phyloP scores from a whole-genome alignment of 176 grass and related monocot species.

The Musa troglodytarum region DNA sequence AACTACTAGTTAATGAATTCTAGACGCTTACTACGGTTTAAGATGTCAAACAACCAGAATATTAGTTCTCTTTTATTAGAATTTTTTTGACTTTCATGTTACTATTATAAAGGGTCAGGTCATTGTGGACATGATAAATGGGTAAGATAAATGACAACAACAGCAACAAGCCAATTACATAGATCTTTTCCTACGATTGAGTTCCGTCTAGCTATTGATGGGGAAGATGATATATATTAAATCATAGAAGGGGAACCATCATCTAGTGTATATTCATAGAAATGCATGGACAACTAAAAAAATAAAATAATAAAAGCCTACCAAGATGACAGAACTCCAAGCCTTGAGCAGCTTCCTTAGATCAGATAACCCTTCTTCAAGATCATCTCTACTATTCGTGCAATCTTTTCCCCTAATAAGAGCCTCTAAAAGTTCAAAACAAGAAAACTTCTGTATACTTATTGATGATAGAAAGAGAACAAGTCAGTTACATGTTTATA shows the following conservation, averaged over 20 bases:
- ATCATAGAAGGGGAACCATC: background rate
- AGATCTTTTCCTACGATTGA: background rate
- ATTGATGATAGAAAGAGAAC: constrained; percentile 6
- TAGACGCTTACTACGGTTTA: background rate
- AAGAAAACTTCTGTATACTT: constrained; percentile 7
- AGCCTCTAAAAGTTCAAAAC: background rate
- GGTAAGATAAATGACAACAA: too few relatives aligned
- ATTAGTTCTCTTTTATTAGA: background rate
- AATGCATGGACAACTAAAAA: background rate
- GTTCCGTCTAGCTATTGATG: background rate
- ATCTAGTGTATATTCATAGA: background rate
- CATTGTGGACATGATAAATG: too few relatives aligned
- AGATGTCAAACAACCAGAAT: background rate
- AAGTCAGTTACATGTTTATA: constrained; percentile 19
- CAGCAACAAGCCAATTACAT: background rate
- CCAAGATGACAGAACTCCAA: constrained; percentile 73
- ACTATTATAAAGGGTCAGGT: too few relatives aligned
- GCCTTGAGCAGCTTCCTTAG: constrained; percentile 46
- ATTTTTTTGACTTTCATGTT: too few relatives aligned
- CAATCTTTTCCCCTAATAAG: constrained; percentile 35
- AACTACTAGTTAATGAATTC: too few relatives aligned
- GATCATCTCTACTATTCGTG: constrained; percentile 25
- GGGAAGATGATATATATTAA: background rate
- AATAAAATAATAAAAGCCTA: constrained; percentile 20
- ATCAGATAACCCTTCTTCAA: constrained; percentile 39